Conservation (phyloP, 257 asterid genomes). For the Solanum virginianum region DNA sequence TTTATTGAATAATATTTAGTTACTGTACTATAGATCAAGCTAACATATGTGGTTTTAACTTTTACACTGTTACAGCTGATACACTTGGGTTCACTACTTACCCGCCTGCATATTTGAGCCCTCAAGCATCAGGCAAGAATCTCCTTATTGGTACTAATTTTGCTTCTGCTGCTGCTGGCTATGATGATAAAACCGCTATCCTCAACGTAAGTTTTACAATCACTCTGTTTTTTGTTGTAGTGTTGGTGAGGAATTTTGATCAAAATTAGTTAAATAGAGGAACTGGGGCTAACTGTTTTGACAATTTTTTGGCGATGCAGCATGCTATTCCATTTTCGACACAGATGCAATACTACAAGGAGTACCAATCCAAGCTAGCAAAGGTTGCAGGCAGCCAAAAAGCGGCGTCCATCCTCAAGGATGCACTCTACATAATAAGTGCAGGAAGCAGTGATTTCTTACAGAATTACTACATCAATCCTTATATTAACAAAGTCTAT, state of each 20-base stretch:
- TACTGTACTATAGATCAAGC: not conserved
- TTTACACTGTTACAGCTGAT: conserved; percentile 41
- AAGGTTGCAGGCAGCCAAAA: conserved; percentile 45
- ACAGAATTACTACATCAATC: conserved; percentile 82
- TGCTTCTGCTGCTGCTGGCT: conserved; percentile 93
- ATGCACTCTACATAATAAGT: conserved; percentile 48
- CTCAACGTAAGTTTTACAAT: conserved; percentile 28
- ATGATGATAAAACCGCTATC: conserved; percentile 71
- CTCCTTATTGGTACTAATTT: conserved; percentile 78
- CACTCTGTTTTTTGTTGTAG: not conserved
- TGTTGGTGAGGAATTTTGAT: not conserved
- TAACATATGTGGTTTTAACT: not conserved
- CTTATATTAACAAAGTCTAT: conserved; percentile 47
- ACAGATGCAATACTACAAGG: conserved; percentile 60
- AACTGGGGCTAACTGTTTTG: not conserved
- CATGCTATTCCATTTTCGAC: conserved; percentile 66
- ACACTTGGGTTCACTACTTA: conserved; percentile 59
- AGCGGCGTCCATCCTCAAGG: conserved; percentile 44
- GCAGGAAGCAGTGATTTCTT: conserved; percentile 79
- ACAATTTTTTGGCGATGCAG: conserved; percentile 23
- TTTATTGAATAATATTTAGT: too few species aligned
- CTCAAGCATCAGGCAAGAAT: conserved; percentile 76
- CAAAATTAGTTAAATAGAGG: not conserved
- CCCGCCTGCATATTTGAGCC: conserved; percentile 87
- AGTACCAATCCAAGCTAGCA: conserved; percentile 60